Base-by-base conservation (phyloP, 2,329 filamentous ascomycete genomes). In the Xylaria sp. region DNA sequence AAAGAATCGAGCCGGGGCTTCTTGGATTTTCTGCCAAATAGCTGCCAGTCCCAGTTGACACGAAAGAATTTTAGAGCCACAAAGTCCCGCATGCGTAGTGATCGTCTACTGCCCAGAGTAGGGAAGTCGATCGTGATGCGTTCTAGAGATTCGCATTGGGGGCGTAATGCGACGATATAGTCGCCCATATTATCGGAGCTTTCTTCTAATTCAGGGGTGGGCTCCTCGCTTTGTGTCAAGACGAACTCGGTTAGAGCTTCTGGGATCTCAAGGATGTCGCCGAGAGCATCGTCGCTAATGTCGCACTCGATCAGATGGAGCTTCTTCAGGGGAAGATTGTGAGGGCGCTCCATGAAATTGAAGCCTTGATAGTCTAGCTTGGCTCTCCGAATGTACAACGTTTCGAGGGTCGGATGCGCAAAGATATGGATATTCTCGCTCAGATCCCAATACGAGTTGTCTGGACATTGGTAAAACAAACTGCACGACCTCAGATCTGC, bases 371-470 rank as follows among this genome's bases (percentile, higher is more conserved):
- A 72, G 54, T 81, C 80, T 3, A 83, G 74, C 62, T 76, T 78
- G 10, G 81, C 81, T n/a, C 76, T 70, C 46, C 73, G 74, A 49
- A 83, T 79, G 46, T 75, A 74, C 3, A 83, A 76, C 4, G 72
- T 76, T 66, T 83, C 80, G 19, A 83, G 75, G 0, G 80, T 80
- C 0, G 81, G 81, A 49, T 83, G 81, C 3, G 78, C 74, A 60
- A 83, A 83, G 52, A 83, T 81, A 71, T 83, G 79, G 47, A 83
- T 82, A 65, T 82, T 83, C 61, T 81, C 80, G 60, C 78, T 80
- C 38, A 83, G 73, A 65, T 83, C 80, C 81, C 81, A 83, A 68
- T 82, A 83, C 9, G 72, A 72, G 51, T 78, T 73, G 53, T 78
- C 73, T 13, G 76, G 73, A 63, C 73, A 73, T 66, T 82, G 79